Percentiles rank a stretch among this genome's conserved stretches.
phyloP scores from a whole-genome alignment of 495 filamentous ascomycete genomes.

The Evernia prunastri region DNA sequence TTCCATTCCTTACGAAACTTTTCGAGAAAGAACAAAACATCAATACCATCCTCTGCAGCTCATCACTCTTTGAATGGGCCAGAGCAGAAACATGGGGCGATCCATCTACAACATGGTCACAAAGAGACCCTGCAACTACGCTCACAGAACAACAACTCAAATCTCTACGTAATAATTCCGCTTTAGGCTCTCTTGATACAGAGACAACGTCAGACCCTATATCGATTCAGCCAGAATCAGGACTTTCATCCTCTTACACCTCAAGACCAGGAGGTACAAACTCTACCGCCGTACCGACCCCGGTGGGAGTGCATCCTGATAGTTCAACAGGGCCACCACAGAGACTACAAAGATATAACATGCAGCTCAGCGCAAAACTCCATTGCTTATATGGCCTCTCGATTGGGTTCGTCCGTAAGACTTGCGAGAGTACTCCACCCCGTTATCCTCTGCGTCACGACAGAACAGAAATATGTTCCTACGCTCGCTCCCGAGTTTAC shows the following conservation, averaged over 20 bases:
- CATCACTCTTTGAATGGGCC: slow-evolving; percentile 47
- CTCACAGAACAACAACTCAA: background rate
- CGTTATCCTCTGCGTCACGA: slow-evolving; percentile 21
- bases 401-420: slow-evolving; percentile 26
- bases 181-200: background rate
- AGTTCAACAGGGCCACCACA: background rate
- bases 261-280: background rate
- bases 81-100: slow-evolving; percentile 15
- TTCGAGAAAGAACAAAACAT: slow-evolving; percentile 34
- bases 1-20: slow-evolving; percentile 27
- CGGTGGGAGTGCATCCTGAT: background rate
- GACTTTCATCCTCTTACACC: background rate
- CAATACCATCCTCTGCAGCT: slow-evolving; percentile 44
- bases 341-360: slow-evolving; percentile 5
- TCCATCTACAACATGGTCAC: background rate
- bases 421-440: background rate
- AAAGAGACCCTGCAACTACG: background rate
- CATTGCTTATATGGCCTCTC: slow-evolving; percentile 55
- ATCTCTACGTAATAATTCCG: background rate
- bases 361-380: slow-evolving; percentile 55
- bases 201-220: background rate
- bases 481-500: slow-evolving; percentile 56
- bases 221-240: background rate
- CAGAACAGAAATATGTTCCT: slow-evolving; percentile 40
- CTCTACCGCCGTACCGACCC: background rate